phyloP scores from a whole-genome alignment of 257 asterid genomes.

The Voacanga thouarsii region DNA sequence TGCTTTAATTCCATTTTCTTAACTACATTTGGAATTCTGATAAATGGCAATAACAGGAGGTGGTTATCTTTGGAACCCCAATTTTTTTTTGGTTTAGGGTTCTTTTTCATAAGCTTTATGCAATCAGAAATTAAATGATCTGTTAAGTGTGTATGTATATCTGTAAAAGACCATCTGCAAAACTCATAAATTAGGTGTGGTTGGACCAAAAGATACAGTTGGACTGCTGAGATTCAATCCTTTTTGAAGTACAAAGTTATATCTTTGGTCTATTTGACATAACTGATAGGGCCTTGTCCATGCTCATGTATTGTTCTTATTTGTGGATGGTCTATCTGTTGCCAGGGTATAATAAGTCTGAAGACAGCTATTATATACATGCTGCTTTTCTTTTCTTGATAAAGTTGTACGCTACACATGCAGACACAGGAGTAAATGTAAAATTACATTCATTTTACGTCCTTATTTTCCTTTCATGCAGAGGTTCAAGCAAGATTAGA shows the following conservation, averaged over 20 bases:
- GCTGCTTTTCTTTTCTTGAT: not conserved
- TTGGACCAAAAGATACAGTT: not conserved
- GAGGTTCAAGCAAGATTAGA: conserved; percentile 55
- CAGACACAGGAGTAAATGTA: not conserved
- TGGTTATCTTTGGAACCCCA: not conserved
- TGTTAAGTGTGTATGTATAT: no score
- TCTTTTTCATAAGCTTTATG: not conserved
- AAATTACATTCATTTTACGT: not conserved
- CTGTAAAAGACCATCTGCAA: not conserved
- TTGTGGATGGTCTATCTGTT: not conserved
- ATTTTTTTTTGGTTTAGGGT: not conserved
- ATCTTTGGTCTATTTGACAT: not conserved
- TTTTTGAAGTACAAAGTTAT: not conserved
- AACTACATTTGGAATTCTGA: not conserved
- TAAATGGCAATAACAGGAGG: not conserved
- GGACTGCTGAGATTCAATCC: not conserved
- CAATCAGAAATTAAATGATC: no score
- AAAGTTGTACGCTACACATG: not conserved
- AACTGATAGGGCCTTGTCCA: not conserved
- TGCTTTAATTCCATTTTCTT: not conserved
- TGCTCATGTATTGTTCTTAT: not conserved
- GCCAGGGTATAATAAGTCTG: not conserved
- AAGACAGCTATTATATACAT: not conserved
- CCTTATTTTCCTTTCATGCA: conserved; percentile 23
- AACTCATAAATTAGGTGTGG: not conserved